Base-by-base conservation (phyloP, 2,329 filamentous ascomycete genomes). In the Teratosphaeria epicoccoides region DNA sequence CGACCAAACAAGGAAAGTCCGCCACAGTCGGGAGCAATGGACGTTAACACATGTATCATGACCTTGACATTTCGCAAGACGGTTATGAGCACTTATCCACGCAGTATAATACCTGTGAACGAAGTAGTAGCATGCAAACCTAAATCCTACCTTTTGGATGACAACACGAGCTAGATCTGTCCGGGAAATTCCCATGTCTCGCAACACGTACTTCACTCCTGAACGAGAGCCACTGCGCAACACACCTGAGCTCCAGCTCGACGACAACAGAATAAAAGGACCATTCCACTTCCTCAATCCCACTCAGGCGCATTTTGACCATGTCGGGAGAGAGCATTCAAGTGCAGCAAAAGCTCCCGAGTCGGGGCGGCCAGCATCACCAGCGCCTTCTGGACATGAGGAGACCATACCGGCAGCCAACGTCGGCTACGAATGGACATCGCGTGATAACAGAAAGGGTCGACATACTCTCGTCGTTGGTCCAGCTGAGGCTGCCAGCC, bases 201-300 rank as follows among this genome's bases (percentile, higher is more conserved):
- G 66, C 52, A 68, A 59, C 56, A 55, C 58, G 47, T 51, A 51
- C 20, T 70, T 68, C 53, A 52, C 57, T 24, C 55, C 57, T 17
- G 51, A 58, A 3, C 63, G 54, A 28, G 52, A 64, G 33, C 67
- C 66, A 1, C 53, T 69, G 3, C 55, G 51, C 24, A 44, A 63
- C 37, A 50, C 59, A 17, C 22, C 53, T 6, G 29, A 51, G 6
- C 55, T 69, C 11, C 52, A 57, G 1, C 57, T 67, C 47, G 53
- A 63, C 25, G 37, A 58, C 12, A 46, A 62, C 33, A 48, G 58
- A 10, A 49, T 66, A 43, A 54, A 55, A 24, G 76, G 76, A 0
- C 73, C 76, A 9, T 55, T 78, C 22, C 52, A 63, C 1, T 77
- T 75, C 56, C 63, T 78, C 43, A 77, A 79, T 55, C 76, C 76